Evolutionary conservation across 768 basidiomycete genomes (phyloP).

Genomic region (Naganishia kalamii): DNA sequence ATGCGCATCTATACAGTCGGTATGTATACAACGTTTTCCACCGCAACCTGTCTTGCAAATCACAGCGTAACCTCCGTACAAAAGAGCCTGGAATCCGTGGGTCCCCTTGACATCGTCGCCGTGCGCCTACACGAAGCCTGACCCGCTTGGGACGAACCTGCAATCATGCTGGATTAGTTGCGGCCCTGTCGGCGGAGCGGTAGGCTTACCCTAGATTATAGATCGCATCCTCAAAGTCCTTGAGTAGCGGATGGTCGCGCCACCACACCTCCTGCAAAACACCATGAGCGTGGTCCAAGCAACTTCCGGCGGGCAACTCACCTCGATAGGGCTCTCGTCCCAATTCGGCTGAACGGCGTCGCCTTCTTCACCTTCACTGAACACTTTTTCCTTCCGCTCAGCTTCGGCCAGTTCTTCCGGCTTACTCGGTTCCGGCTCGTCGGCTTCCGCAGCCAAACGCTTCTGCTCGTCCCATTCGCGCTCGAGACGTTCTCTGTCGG

Average conservation of each 20-base stretch:
- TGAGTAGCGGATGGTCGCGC: slow-evolving; percentile 30
- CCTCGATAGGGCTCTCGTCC: slow-evolving; percentile 37
- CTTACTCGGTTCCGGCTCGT: slow-evolving; percentile 17
- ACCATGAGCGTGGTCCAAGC: neutral
- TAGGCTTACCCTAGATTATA: slow-evolving; percentile 33
- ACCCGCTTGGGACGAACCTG: slow-evolving; percentile 34
- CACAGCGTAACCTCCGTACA: neutral
- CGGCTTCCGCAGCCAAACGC: slow-evolving; percentile 17
- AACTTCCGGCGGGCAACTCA: slow-evolving; percentile 7
- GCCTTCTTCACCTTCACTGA: slow-evolving; percentile 16
- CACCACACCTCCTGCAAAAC: slow-evolving; percentile 29
- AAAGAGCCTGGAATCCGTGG: too few relatives aligned
- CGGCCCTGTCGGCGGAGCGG: neutral
- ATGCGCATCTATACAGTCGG: neutral
- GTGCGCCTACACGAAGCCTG: slow-evolving; percentile 31
- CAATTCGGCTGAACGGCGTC: slow-evolving; percentile 31
- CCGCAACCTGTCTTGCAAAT: neutral
- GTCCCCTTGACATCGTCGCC: too few relatives aligned
- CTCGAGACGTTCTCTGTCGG: neutral
- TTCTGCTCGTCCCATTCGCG: slow-evolving; percentile 8
- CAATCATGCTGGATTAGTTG: neutral
- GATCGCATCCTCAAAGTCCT: slow-evolving; percentile 33
- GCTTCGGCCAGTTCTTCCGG: neutral
- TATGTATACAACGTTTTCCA: neutral
- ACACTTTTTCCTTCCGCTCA: neutral